Conservation (phyloP, 75 land plant genomes). For the Pseudotsuga menziesii region DNA sequence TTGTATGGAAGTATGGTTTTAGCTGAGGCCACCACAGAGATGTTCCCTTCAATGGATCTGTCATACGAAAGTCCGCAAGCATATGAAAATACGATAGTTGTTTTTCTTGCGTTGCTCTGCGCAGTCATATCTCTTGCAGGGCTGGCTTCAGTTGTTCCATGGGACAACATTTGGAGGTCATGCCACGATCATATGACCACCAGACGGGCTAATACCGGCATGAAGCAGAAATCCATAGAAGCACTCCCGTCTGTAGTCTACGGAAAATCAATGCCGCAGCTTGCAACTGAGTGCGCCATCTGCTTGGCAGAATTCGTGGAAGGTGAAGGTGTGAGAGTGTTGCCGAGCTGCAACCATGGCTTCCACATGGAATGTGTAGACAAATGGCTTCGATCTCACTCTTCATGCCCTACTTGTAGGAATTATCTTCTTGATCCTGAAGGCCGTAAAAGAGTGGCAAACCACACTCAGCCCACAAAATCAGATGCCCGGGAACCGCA, state of each 20-base stretch:
- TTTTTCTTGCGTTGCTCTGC: background rate
- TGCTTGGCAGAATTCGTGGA: conserved; percentile 52
- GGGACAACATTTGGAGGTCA: background rate
- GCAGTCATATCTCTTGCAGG: background rate
- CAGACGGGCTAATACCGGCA: background rate
- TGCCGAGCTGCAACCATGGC: conserved; percentile 71
- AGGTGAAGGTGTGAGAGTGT: conserved; percentile 40
- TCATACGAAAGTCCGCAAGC: no score
- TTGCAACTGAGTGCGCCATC: conserved; percentile 44
- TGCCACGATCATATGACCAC: background rate
- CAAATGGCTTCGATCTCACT: conserved; percentile 56
- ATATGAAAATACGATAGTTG: background rate
- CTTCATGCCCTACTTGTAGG: conserved; percentile 72
- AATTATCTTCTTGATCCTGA: conserved; percentile 27
- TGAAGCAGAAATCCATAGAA: background rate
- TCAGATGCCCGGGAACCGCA: background rate
- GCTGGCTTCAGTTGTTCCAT: background rate
- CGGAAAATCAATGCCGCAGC: background rate
- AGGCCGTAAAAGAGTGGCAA: background rate
- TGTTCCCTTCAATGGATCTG: no score
- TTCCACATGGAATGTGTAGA: conserved; percentile 67
- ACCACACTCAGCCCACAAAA: background rate
- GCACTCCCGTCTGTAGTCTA: background rate
- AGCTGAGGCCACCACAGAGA: background rate
- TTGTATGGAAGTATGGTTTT: background rate